Base-by-base conservation (phyloP, 805 yeast species). In the Kuraishia cidri region DNA sequence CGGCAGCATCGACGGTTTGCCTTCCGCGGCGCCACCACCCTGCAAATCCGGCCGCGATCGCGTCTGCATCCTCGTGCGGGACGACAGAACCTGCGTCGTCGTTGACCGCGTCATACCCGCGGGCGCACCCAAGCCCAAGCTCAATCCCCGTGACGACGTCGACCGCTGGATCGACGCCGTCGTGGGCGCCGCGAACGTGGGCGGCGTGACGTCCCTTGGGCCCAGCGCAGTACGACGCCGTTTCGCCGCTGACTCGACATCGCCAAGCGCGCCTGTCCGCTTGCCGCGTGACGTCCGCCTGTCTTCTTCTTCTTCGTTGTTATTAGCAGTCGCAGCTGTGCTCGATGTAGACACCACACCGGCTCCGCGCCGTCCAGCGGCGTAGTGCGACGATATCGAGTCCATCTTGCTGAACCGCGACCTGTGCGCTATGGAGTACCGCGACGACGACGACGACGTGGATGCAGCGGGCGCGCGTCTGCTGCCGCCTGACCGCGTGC, bases 401-500 rank as follows among this genome's bases (percentile, higher is more conserved):
- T 69, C 75, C 75, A 70, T 67, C 29, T 60, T 50, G 34, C 69
- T 53, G 54, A 62, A 40, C 62, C 73, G 42, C 46, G 69, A 39
- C 62, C 69, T 41, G 54, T 63, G 52, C 37, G 62, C 63, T 35
- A 55, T 54, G 11, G 73, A 61, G 44, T 65, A 63, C 20, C 76
- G 54, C 23, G 23, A 20, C 23, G 23, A 10, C 46, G 30, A 13
- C 43, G 12, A 16, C 19, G 19, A 7, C 14, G 23, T 7, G 9
- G 23, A 7, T 10, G 23, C 7, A 20, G 9, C 23, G 23, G 23
- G 23, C 23, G 10, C 23, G 9, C 23, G 10, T 7, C 23, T 7
- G 10, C 23, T 20, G 23, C 23, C 9, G 9, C 9, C 9, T 10
- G 23, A 10, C 10, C 23, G 23, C 23, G 23, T 10, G 46, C 3